Percentiles rank a stretch among this genome's conserved stretches.
Evolutionary conservation across 352 stramenopile species (phyloP).

Genomic region (Globisporangium nagaii): DNA sequence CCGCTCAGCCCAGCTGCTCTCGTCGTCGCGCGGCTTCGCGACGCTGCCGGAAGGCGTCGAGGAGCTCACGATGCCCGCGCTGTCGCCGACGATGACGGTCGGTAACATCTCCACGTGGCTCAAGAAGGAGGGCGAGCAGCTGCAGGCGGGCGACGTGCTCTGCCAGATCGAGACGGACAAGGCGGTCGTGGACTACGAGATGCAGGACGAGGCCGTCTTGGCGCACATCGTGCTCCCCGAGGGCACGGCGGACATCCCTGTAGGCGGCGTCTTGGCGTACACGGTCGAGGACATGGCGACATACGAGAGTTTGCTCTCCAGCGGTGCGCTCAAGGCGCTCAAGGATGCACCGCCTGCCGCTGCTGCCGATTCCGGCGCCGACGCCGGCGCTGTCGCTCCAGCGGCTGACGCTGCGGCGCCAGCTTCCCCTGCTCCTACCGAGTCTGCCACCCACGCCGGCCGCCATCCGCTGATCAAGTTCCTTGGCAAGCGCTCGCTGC

Average conservation of each 20-base stretch:
- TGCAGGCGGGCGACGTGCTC: conserved; percentile 90
- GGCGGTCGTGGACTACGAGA: conserved; percentile 98
- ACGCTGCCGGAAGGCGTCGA: conserved; percentile 69
- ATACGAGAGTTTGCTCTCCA: conserved; percentile 55
- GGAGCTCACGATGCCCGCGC: conserved; percentile 89
- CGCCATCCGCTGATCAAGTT: conserved; percentile 81
- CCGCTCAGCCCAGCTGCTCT: conserved; percentile 12
- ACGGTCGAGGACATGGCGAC: conserved; percentile 91
- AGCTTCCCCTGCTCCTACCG: conserved; percentile 3
- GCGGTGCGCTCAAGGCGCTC: conserved; percentile 47
- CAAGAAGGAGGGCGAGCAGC: conserved; percentile 87
- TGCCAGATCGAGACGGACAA: conserved; percentile 99
- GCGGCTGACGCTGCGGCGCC: conserved; percentile 6
- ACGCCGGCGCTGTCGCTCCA: conserved; percentile 7
- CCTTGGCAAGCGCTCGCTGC: conserved; percentile 73
- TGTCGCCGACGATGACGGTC: conserved; percentile 96
- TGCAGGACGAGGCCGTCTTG: conserved; percentile 95
- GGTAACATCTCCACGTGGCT: conserved; percentile 94
- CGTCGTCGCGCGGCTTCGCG: conserved; percentile 27
- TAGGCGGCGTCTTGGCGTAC: conserved; percentile 92
- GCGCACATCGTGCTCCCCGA: conserved; percentile 91
- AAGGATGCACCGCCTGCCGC: conserved; percentile 22
- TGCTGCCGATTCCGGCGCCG: no score
- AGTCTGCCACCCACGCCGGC: conserved; percentile 13
- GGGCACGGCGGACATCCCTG: conserved; percentile 86